Conservation (phyloP, 495 filamentous ascomycete genomes). For the Aspergillus funiculosus region DNA sequence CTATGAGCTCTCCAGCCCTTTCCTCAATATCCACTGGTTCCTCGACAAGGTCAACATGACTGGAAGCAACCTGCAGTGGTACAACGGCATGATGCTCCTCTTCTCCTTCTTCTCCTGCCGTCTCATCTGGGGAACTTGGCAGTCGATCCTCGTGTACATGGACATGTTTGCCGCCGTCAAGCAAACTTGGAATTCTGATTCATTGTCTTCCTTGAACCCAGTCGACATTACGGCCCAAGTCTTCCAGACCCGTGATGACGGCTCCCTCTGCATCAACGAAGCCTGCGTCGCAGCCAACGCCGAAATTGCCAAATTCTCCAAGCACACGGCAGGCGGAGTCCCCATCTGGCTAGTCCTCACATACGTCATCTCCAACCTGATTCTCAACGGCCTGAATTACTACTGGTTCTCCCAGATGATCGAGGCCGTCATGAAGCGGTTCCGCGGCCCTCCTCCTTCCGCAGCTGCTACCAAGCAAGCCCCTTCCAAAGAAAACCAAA, state of each 20-base stretch:
- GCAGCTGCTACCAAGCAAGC: constrained; percentile 10
- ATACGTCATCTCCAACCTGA: constrained; percentile 72
- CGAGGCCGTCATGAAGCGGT: constrained; percentile 79
- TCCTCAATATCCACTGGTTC: constrained; percentile 99
- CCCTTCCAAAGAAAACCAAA: not conserved
- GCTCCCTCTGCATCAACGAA: constrained; percentile 31
- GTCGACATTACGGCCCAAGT: constrained; percentile 33
- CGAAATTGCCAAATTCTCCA: constrained; percentile 50
- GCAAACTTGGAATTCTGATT: constrained; percentile 34
- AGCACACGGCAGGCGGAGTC: constrained; percentile 43
- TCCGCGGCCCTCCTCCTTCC: constrained; percentile 55
- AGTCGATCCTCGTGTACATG: constrained; percentile 65
- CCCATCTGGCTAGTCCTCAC: constrained; percentile 74
- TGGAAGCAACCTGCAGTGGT: constrained; percentile 71
- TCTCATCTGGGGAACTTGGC: constrained; percentile 86
- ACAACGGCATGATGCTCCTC: constrained; percentile 68
- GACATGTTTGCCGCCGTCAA: constrained; percentile 70
- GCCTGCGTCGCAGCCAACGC: constrained; percentile 32
- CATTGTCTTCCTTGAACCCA: constrained; percentile 23
- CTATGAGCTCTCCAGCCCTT: constrained; percentile 92
- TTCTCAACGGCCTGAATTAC: constrained; percentile 83
- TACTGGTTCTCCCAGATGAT: constrained; percentile 99
- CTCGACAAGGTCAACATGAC: constrained; percentile 96
- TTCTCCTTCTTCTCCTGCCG: constrained; percentile 80
- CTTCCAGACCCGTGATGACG: constrained; percentile 32